Evolutionary conservation across 1,284 basidiomycete species (phyloP).

Genomic region (Spongispora temasekensis): DNA sequence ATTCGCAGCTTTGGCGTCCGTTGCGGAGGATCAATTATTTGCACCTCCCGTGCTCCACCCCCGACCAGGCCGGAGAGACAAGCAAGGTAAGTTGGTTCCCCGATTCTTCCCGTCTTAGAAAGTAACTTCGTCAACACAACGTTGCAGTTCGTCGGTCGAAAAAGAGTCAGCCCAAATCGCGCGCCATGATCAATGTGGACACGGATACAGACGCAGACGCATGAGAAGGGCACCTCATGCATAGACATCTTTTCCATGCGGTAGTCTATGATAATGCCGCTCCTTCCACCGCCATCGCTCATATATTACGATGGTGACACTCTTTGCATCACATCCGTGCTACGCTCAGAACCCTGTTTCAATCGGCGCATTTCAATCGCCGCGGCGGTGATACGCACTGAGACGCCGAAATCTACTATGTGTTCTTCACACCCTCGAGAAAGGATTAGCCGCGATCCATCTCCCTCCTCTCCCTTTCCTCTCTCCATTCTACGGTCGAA

Average conservation of each 20-base stretch:
- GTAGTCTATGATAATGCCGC: background rate
- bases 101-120: constrained; percentile 1
- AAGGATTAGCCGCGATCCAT: too few relatives aligned
- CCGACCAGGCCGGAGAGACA: constrained; percentile 17
- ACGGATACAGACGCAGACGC: background rate
- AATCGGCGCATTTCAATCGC: background rate
- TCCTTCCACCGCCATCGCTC: background rate
- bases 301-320: constrained; percentile 6
- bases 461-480: background rate
- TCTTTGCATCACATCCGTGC: background rate
- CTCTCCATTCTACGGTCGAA: background rate
- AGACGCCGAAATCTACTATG: background rate
- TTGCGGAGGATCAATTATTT: constrained; percentile 21
- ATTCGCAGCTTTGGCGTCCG: constrained; percentile 6
- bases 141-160: constrained; percentile 1
- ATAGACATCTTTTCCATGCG: constrained; percentile 6
- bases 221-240: constrained; percentile 4
- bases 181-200: constrained; percentile 10
- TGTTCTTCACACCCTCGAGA: background rate
- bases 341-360: constrained; percentile 2
- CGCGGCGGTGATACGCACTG: background rate
- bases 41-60: constrained; percentile 11
- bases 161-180: constrained; percentile 1
- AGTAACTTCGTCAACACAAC: background rate
- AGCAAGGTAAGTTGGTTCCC: constrained; percentile 3